These are phyloP conservation scores for Vachellia pachyceras DNA, from an alignment of 306 rosid genomes.

Conservation along the genomic window DNA sequence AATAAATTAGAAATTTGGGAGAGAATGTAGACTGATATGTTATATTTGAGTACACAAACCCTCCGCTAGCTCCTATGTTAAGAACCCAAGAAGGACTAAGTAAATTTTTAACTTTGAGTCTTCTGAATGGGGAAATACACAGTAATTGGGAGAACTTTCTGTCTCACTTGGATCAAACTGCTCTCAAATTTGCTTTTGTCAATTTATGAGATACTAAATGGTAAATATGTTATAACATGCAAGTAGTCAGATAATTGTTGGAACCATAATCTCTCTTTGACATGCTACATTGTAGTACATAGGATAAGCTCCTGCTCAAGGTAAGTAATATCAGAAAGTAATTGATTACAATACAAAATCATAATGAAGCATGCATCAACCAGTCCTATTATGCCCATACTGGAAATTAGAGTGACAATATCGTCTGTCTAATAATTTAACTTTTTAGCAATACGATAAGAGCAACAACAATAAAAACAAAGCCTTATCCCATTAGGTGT, in stretches of 20 bases:
- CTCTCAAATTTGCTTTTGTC: not conserved
- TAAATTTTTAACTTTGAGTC: not conserved
- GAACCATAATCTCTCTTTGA: not conserved
- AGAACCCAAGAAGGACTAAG: not conserved
- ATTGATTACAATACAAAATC: not conserved
- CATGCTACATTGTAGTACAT: not conserved
- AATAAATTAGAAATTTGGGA: no score
- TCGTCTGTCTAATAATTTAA: not conserved
- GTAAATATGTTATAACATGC: not conserved
- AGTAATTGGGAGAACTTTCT: not conserved
- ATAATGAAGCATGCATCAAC: not conserved
- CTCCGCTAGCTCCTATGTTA: no score
- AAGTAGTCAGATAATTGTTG: not conserved
- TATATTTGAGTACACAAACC: no score
- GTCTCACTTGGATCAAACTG: not conserved
- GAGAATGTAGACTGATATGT: no score
- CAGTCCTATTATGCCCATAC: not conserved
- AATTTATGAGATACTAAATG: not conserved
- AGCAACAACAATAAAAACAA: no score
- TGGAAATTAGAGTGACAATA: not conserved
- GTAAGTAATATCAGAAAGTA: not conserved
- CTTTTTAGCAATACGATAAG: constrained; percentile 34
- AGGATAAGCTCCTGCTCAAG: not conserved
- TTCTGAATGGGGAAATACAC: not conserved
- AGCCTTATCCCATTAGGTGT: no score